phyloP scores from a whole-genome alignment of 306 rosid species.

The Vicia faba region DNA sequence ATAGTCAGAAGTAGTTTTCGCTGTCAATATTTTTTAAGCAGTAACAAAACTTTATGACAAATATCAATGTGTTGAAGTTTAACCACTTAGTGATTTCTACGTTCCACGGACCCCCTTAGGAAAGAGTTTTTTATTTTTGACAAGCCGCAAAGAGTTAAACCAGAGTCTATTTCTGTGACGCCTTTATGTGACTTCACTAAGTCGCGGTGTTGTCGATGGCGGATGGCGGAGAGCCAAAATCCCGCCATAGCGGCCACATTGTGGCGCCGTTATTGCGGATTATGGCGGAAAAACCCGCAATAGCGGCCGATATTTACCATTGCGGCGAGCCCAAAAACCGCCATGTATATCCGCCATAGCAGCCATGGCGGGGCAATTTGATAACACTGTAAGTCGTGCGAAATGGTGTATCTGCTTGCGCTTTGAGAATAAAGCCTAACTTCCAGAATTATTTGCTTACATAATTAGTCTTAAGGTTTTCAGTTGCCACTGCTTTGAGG shows the following conservation, averaged over 20 bases:
- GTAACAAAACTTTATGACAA: conserved; percentile 18
- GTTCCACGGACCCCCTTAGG: conserved; percentile 21
- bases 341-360: too few relatives aligned
- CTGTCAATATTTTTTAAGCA: conserved; percentile 3
- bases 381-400: conserved; percentile 12
- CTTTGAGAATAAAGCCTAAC: conserved; percentile 12
- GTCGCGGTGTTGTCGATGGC: too few relatives aligned
- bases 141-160: conserved; percentile 15
- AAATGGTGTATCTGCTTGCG: conserved; percentile 17
- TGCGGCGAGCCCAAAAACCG: too few relatives aligned
- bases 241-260: too few relatives aligned
- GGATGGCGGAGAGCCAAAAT: too few relatives aligned
- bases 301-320: too few relatives aligned
- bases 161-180: conserved; percentile 7
- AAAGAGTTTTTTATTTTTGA: background rate
- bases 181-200: conserved; percentile 5
- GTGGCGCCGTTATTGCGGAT: too few relatives aligned
- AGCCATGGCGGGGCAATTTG: too few relatives aligned
- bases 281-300: too few relatives aligned
- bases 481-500: conserved; percentile 24
- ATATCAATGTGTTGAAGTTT: conserved; percentile 12
- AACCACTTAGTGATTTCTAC: background rate
- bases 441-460: background rate
- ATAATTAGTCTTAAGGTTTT: conserved; percentile 18
- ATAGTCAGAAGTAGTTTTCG: conserved; percentile 15